These are phyloP conservation scores for Orbilia brochopaga DNA, from an alignment of 2,329 filamentous ascomycete species.

Conservation along the genomic window DNA sequence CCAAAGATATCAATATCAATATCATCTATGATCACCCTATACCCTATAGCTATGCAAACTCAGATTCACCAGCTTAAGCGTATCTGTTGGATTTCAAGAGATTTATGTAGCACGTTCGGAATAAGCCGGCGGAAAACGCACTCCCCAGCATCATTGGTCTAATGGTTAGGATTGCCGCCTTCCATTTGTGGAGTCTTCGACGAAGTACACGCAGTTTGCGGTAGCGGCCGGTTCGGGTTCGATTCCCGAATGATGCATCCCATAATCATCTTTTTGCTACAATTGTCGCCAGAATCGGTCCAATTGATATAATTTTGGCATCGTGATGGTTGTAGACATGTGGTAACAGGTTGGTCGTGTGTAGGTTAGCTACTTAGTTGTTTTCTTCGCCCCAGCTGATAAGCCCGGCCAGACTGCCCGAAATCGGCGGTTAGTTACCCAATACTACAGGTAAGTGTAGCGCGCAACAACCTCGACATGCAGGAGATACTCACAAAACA, in stretches of 20 bases:
- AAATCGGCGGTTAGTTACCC: neutral
- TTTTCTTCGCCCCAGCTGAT: slow-evolving; percentile 50
- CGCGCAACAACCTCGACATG: neutral
- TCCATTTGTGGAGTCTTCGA: slow-evolving; percentile 1
- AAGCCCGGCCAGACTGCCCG: slow-evolving; percentile 56
- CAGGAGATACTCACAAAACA: slow-evolving; percentile 61
- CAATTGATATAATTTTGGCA: too few relatives aligned
- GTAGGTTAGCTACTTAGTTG: neutral
- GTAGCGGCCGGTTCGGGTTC: slow-evolving; percentile 9
- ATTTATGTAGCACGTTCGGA: neutral
- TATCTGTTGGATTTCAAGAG: neutral
- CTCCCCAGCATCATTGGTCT: slow-evolving; percentile 14
- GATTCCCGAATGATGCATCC: slow-evolving; percentile 14
- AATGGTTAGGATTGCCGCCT: slow-evolving; percentile 19
- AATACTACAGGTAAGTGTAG: neutral
- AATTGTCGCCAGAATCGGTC: neutral
- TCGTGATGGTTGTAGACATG: too few relatives aligned
- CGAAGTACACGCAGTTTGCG: neutral
- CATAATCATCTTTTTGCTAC: slow-evolving; percentile 7
- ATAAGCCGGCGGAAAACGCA: neutral
- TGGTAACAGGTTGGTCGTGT: too few relatives aligned
- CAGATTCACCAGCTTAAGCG: too few relatives aligned
- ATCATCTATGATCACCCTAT: too few relatives aligned
- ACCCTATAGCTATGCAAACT: too few relatives aligned
- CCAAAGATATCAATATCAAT: too few relatives aligned